A percentile compares a stretch with the other conserved stretches of the same genome.
Conservation (phyloP, 2,329 filamentous ascomycete species). For the Aspergillus versicolor region DNA sequence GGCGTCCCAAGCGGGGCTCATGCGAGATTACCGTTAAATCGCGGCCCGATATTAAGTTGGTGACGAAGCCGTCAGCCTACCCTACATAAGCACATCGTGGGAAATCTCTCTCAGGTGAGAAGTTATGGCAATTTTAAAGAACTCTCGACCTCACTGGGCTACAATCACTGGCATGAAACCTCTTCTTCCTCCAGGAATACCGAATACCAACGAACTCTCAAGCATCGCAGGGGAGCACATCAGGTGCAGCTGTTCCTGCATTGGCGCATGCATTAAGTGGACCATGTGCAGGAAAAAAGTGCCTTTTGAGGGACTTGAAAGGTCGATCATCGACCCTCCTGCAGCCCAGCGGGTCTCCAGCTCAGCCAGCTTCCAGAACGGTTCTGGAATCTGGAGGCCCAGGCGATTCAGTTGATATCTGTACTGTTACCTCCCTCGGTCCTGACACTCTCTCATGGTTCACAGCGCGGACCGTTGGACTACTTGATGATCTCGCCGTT, state of each 20-base stretch:
- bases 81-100: neutral
- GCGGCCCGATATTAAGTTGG: neutral
- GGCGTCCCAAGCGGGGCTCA: neutral
- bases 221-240: neutral
- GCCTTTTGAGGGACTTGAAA: neutral
- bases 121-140: neutral
- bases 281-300: slow-evolving; percentile 1
- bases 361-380: slow-evolving; percentile 9
- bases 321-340: slow-evolving; percentile 5
- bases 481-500: neutral
- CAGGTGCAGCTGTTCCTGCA: slow-evolving; percentile 6
- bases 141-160: neutral
- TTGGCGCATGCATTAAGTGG: slow-evolving; percentile 6
- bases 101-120: neutral
- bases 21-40: slow-evolving; percentile 3
- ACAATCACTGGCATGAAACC: neutral
- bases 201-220: neutral
- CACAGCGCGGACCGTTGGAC: slow-evolving; percentile 9
- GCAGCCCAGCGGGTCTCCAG: slow-evolving; percentile 8
- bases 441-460: slow-evolving; percentile 8
- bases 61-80: neutral
- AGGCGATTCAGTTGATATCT: neutral
- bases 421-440: too few relatives aligned
- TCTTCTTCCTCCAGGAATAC: neutral
- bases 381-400: slow-evolving; percentile 13